Conservation (phyloP, 2,329 filamentous ascomycete genomes). For the Aspergillus bombycis region DNA sequence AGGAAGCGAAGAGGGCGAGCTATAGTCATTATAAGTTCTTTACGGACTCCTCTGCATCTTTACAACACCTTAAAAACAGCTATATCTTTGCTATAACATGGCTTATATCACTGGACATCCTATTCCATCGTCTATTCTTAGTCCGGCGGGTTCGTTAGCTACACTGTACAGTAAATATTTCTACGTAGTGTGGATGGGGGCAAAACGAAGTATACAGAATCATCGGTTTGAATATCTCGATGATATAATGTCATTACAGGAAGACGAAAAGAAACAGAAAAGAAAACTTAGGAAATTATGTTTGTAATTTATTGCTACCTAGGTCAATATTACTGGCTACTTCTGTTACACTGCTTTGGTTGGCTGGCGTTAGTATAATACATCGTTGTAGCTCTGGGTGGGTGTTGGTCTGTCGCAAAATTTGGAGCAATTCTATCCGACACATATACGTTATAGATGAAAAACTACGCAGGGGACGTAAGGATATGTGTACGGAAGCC, state of each 20-base stretch:
- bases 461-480: neutral
- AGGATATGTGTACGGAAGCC: neutral
- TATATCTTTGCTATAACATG: neutral
- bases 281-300: neutral
- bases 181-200: neutral
- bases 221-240: neutral
- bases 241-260: neutral
- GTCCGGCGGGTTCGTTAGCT: neutral
- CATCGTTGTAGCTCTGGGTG: too few relatives aligned
- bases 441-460: neutral
- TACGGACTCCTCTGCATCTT: too few relatives aligned
- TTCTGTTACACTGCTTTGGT: neutral
- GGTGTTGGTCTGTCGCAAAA: neutral
- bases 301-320: neutral
- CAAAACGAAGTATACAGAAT: neutral
- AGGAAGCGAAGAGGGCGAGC: conserved; percentile 49
- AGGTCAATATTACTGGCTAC: neutral
- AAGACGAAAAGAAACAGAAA: neutral
- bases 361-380: neutral
- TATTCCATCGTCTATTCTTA: neutral
- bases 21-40: conserved; percentile 23
- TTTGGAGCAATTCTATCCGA: neutral
- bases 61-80: neutral
- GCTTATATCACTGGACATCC: neutral
- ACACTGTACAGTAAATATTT: conserved; percentile 1